Base-by-base conservation (phyloP, 2,329 filamentous ascomycete genomes). In the Capronia americana region DNA sequence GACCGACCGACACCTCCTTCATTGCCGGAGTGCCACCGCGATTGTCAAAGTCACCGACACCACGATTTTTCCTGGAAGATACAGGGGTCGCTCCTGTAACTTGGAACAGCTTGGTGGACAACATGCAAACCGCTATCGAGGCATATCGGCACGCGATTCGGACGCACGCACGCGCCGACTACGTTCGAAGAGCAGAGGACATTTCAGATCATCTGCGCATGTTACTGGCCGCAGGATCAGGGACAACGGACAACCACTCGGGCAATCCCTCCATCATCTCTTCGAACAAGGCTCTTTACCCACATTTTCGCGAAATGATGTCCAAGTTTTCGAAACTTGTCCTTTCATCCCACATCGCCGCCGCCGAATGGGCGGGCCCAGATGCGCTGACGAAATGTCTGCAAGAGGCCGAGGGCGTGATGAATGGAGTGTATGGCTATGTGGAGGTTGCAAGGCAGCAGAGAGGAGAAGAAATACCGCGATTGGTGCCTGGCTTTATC, bases 321-420 rank as follows among this genome's bases (percentile, higher is more conserved):
- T 98, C 95, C 53, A 93, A 96, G 74, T 99, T 99, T 78, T 98
- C 95, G n/a, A 99, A 99, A 78, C 85, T 99, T 10, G 95, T 99
- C 53, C 89, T 99, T 57, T 99, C 95, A 2, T 98, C 95, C 14
- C 95, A 99, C 76, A 97, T 99, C 76, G 95, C 95, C 46, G 93
- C 94, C 5, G 92, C 94, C 38, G 95, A 99, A 80, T 98, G 93
- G 88, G 93, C 94, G 8, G 93, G 94, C 62, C 89, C 92, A 17
- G 95, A 99, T 78, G 96, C 94, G 0, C 91, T 94, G 68, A 90
- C 95, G 62, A 99, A 99, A 77, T 99, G 95, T 75, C 80, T 98
- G 71, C 92, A 96, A 76, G 95, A 99, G 81, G 95, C 95, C n/a
- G 95, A 99, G 69, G 95, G 95, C 56, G 93, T 99, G 24, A 85